Percentiles rank a stretch among this genome's conserved stretches.
Evolutionary conservation across 106 monocot species (phyloP).

Genomic region (Dendrobium catenatum): DNA sequence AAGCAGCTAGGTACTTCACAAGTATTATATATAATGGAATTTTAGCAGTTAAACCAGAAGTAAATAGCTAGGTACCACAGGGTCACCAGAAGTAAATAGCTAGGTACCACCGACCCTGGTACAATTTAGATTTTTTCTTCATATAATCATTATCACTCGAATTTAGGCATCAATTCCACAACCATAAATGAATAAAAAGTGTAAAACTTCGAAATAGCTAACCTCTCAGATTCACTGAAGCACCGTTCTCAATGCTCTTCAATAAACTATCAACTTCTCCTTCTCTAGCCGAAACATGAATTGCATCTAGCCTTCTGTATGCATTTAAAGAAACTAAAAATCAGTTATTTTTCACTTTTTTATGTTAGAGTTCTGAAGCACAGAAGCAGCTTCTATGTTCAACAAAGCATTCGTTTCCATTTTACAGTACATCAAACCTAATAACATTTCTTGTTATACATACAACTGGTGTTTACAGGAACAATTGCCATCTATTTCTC

Average conservation of each 20-base stretch:
- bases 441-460: not conserved
- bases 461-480: not conserved
- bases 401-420: not conserved
- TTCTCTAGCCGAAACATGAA: conserved; percentile 71
- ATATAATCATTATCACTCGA: not conserved
- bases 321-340: conserved; percentile 3
- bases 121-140: not conserved
- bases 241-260: conserved; percentile 44
- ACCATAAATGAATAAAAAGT: not conserved
- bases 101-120: not conserved
- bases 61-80: not conserved
- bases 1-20: no score
- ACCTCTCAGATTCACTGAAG: conserved; percentile 67
- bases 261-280: conserved; percentile 47
- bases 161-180: not conserved
- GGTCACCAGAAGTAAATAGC: not conserved
- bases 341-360: conserved; percentile 2
- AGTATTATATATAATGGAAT: no score
- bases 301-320: conserved; percentile 50
- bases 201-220: not conserved
- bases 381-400: not conserved
- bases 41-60: not conserved
- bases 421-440: not conserved
- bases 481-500: not conserved
- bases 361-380: not conserved